Evolutionary conservation across 805 yeast species (phyloP), one percentile per base, ranked within the genome.

Genomic region (Candida insectalens): DNA sequence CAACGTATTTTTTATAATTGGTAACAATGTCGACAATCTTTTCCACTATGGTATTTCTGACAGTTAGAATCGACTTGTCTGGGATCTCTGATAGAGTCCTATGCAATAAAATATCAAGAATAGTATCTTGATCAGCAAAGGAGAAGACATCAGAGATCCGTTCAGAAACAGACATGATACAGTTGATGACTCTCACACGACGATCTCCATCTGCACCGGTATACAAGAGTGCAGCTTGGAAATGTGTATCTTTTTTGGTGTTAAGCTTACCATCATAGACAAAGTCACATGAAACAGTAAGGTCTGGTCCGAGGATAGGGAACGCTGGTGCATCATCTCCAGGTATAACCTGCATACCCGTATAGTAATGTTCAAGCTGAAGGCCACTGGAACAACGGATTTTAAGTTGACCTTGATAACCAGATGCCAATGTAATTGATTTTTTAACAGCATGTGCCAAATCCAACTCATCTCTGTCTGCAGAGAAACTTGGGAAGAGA

Each of bases 151-250:
- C 87, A 32, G 69, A 69, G 27, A 81, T 59, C 35, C 83, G 69
- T 39, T 78, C 81, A 2, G 92, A 74, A 12, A 84, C 88, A 0
- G 94, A 83, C 30, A 83, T 73, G n/a, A 81, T 79, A 36, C 76
- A 62, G 50, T 92, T 92, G 32, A 83, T 70, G n/a, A 87, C 87
- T 41, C 98, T 69, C 12, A 92, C 89, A 46, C 83, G 79, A 43
- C 96, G 65, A 6, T 66, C 58, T 16, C 98, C 98, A 31, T 67
- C 66, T 2, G 66, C 50, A 30, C 85, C 82, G 1, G 96, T 88
- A 53, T 87, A 89, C 36, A 92, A 61, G 19, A 92, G 45, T 0
- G 97, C 96, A 2, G 83, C 81, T 58, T 92, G 98, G 63, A 89
- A 84, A 53, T 85, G 92, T 16, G 84, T 82, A 53, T 87, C 96